Percentiles rank a stretch among this genome's conserved stretches.
These are phyloP conservation scores for Aspergillus aculeatinus DNA, from an alignment of 2,329 filamentous ascomycete species.

Conservation along the genomic window DNA sequence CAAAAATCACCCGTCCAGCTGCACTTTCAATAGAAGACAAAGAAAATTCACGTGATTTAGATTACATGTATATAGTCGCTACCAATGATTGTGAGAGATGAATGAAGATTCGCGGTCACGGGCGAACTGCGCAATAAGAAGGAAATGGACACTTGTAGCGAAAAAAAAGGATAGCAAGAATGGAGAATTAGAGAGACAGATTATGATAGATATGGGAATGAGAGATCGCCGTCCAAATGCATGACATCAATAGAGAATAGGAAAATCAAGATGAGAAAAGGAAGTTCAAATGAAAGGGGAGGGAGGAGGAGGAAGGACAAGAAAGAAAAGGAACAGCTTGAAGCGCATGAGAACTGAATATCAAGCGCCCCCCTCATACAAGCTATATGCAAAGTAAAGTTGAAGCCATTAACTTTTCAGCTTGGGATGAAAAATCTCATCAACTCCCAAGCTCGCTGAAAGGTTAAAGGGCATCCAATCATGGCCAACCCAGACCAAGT, in stretches of 20 bases:
- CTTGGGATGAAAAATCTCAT: constrained; percentile 18
- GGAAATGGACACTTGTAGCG: not conserved
- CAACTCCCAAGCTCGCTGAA: constrained; percentile 13
- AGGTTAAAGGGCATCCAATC: constrained; percentile 4
- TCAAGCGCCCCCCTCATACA: constrained; percentile 19
- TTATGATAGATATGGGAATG: not conserved
- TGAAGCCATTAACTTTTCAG: constrained; percentile 22
- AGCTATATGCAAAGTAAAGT: constrained; percentile 23
- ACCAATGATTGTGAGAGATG: constrained; percentile 2
- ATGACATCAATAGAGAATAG: constrained; percentile 8
- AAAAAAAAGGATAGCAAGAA: not conserved
- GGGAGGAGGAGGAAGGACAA: not conserved
- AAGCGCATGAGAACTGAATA: constrained; percentile 20
- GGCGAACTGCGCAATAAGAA: not conserved
- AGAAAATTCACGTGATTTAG: not conserved
- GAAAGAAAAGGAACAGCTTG: constrained; percentile 10
- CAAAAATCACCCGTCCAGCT: not conserved
- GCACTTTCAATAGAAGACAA: not conserved
- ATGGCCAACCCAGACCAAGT: constrained; percentile 19
- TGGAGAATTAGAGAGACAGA: not conserved
- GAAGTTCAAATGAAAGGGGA: not conserved
- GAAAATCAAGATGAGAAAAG: not conserved
- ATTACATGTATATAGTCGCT: constrained; percentile 8
- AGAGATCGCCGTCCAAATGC: constrained; percentile 10
- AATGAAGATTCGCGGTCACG: not conserved